Evolutionary conservation across 2,329 filamentous ascomycete species (phyloP).

Genomic region (Diaporthe citrichinensis): DNA sequence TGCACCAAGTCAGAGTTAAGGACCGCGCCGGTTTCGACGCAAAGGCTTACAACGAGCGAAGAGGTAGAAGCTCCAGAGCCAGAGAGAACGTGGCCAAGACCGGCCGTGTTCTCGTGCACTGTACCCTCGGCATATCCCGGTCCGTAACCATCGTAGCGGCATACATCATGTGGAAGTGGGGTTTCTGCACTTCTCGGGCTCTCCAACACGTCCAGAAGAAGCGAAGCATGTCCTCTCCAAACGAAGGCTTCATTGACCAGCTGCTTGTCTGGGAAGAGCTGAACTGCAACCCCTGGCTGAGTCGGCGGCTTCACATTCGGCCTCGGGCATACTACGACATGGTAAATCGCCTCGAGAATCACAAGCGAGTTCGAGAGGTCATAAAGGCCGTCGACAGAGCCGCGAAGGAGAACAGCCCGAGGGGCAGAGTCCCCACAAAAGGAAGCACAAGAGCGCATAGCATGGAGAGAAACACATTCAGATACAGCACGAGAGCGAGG

Average conservation of each 20-base stretch:
- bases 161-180: slow-evolving; percentile 46
- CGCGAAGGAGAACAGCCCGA: no score
- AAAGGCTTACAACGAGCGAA: neutral
- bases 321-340: neutral
- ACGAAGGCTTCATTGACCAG: slow-evolving; percentile 44
- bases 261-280: slow-evolving; percentile 45
- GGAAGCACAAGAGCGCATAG: neutral
- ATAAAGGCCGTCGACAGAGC: neutral
- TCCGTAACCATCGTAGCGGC: slow-evolving; percentile 44
- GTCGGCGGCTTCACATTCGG: neutral
- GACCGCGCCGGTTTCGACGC: neutral
- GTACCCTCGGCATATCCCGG: slow-evolving; percentile 47
- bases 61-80: neutral
- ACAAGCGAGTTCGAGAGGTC: neutral
- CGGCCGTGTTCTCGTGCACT: slow-evolving; percentile 44
- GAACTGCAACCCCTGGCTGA: slow-evolving; percentile 43
- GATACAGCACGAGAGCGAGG: neutral
- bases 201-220: slow-evolving; percentile 40
- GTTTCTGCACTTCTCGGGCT: neutral
- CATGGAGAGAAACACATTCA: no score
- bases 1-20: neutral
- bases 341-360: neutral
- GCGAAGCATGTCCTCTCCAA: slow-evolving; percentile 41
- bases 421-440: neutral
- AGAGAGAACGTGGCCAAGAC: neutral